Percentiles rank a stretch among this genome's conserved stretches.
Evolutionary conservation across 345 rosid genomes (phyloP).

Genomic region (Populus davidiana): DNA sequence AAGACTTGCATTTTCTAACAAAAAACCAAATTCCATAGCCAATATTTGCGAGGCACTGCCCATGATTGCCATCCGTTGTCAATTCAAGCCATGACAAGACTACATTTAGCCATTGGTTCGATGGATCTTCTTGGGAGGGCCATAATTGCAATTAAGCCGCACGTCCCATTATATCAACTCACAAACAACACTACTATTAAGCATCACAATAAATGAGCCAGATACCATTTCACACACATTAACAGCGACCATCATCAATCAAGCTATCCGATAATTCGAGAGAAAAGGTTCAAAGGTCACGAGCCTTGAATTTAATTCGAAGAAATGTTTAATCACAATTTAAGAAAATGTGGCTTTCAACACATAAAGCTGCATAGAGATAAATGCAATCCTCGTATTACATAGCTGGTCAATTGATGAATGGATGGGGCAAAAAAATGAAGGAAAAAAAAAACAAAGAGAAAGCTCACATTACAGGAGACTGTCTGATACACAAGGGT

Average conservation of each 20-base stretch:
- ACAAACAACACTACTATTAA: neutral
- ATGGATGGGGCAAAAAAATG: neutral
- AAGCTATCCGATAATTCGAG: neutral
- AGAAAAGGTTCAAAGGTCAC: neutral
- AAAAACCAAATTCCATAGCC: too few relatives aligned
- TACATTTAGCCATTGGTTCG: neutral
- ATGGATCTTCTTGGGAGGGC: neutral
- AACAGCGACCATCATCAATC: neutral
- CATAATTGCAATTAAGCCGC: neutral
- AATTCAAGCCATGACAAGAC: neutral
- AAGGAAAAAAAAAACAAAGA: neutral
- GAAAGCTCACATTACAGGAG: neutral
- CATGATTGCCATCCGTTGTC: neutral
- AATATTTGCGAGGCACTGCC: too few relatives aligned
- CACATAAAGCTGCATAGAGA: neutral
- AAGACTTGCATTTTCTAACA: too few relatives aligned
- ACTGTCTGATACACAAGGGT: neutral
- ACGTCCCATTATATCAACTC: neutral
- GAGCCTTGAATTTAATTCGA: neutral
- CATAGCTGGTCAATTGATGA: neutral
- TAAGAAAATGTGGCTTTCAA: neutral
- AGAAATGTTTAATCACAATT: too few relatives aligned
- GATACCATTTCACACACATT: neutral
- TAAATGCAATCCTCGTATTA: neutral
- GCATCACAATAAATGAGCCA: neutral